Base-by-base conservation (phyloP, 192 early-diverging fungal species). In the Backusella psychrophila region DNA sequence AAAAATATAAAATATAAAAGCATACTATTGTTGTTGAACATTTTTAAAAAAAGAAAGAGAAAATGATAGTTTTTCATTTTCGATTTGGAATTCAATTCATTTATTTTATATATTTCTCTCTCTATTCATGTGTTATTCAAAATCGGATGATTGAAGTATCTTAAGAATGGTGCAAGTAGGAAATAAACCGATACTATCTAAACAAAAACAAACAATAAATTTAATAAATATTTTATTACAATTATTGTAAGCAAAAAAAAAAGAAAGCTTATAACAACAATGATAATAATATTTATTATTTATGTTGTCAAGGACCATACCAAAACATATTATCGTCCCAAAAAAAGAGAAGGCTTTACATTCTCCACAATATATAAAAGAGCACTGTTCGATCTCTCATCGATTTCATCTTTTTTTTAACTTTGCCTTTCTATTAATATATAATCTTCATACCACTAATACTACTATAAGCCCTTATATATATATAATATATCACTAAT, bases 81-180 rank as follows among this genome's bases (percentile, higher is more conserved):
- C 42, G 4, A 44, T 44, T 44, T 44, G 42, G 42, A 44, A 44
- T 44, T 44, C 42, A 44, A 39, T 39, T 4, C 42, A 44, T 44
- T 44, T 44, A 44, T 44, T 44, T 17, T 44, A 44, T 44, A 44
- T 44, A 44, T 44, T 44, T 44, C 15, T 44, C 15, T 17, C 15
- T 44, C 15, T 44, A 44, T 44, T 44, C 42, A 15, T 39, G 38
- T 39, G 38, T 39, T 39, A 39, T 39, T 39, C 38, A 38, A 33
- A 33, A 74, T 53, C 72, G 52, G 19, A 59, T 59, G n/a, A 74
- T 35, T 39, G 53, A 65, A 19, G 53, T 74, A 38, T 53, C 52
- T 23, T 65, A 26, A 33, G 35, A 74, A 39, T 74, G 63, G 26
- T 59, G 52, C 34, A 59, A 74, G 23, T 56, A 21, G n/a, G 52